A percentile compares a stretch with the other conserved stretches of the same genome.
phyloP scores from a whole-genome alignment of 208 protist genomes.

The Acanthamoeba sp. region DNA sequence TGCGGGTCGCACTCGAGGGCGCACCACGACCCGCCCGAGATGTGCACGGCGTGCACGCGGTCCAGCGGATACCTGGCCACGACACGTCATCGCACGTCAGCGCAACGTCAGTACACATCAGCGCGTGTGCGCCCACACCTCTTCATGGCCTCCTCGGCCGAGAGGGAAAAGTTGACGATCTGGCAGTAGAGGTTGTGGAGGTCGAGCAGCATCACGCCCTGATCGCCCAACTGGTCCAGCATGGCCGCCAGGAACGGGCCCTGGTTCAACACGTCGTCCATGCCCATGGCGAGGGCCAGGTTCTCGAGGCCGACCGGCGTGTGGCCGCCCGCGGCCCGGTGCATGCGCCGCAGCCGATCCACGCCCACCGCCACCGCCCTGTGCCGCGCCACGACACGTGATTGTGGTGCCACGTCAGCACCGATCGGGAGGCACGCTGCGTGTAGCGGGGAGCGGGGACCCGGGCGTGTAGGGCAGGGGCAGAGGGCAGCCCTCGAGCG shows the following conservation, averaged over 20 bases:
- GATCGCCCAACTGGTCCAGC: not conserved
- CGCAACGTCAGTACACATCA: not conserved
- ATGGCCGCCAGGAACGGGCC: not conserved
- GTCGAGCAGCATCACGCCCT: conserved; percentile 51
- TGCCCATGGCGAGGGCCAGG: conserved; percentile 30
- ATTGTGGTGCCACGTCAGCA: no score
- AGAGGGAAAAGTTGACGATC: conserved; percentile 16
- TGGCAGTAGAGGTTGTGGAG: conserved; percentile 62
- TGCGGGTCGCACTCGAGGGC: not conserved
- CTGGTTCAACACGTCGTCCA: conserved; percentile 1
- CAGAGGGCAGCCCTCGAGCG: conserved; percentile 15
- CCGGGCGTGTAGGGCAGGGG: conserved; percentile 42
- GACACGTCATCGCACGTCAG: no score
- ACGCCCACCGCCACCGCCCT: not conserved
- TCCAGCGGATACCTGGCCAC: conserved; percentile 2
- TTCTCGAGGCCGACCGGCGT: conserved; percentile 46
- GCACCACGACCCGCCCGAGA: conserved; percentile 59
- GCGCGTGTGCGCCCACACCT: not conserved
- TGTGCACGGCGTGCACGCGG: conserved; percentile 15
- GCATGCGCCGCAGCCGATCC: conserved; percentile 20
- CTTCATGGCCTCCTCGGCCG: not conserved
- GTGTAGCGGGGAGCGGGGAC: not conserved
- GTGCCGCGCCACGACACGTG: no score
- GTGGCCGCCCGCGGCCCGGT: not conserved
- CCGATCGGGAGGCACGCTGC: not conserved